Conservation (phyloP, 23 red algal genomes). For the Gracilaria vermiculophylla region DNA sequence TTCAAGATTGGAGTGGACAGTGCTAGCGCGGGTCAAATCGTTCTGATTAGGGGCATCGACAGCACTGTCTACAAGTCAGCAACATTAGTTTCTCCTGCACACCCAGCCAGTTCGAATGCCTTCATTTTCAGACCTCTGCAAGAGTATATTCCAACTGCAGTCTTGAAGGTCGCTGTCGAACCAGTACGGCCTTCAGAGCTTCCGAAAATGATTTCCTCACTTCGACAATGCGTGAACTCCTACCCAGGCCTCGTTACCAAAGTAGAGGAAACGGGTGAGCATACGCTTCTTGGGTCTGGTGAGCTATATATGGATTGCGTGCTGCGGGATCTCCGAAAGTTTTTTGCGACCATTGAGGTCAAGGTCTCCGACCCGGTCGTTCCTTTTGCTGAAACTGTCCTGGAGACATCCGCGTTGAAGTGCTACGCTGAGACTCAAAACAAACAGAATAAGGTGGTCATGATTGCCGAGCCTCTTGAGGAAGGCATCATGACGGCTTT, state of each 20-base stretch:
- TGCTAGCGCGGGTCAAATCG: conserved; percentile 68
- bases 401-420: conserved; percentile 65
- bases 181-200: conserved; percentile 80
- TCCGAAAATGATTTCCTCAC: conserved; percentile 80
- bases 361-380: conserved; percentile 89
- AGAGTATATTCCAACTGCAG: conserved; percentile 50
- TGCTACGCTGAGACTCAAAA: conserved; percentile 83
- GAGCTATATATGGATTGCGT: conserved; percentile 89
- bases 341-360: conserved; percentile 73
- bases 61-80: conserved; percentile 70
- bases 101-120: conserved; percentile 34
- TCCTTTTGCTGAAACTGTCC: conserved; percentile 74
- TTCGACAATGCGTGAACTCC: conserved; percentile 69
- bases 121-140: conserved; percentile 28
- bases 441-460: conserved; percentile 70
- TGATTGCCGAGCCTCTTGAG: conserved; percentile 91
- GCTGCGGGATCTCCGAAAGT: conserved; percentile 69
- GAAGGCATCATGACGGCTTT: conserved; percentile 71
- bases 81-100: conserved; percentile 51
- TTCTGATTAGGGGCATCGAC: conserved; percentile 73
- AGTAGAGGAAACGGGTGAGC: conserved; percentile 94
- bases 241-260: conserved; percentile 75
- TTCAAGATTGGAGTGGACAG: conserved; percentile 61
- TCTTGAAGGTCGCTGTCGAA: conserved; percentile 79
- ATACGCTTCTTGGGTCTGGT: conserved; percentile 85